A percentile compares a stretch with the other conserved stretches of the same genome.
These are phyloP conservation scores for Dendrocalamus sinicus DNA, from an alignment of 176 grass and related monocot species.

Conservation along the genomic window DNA sequence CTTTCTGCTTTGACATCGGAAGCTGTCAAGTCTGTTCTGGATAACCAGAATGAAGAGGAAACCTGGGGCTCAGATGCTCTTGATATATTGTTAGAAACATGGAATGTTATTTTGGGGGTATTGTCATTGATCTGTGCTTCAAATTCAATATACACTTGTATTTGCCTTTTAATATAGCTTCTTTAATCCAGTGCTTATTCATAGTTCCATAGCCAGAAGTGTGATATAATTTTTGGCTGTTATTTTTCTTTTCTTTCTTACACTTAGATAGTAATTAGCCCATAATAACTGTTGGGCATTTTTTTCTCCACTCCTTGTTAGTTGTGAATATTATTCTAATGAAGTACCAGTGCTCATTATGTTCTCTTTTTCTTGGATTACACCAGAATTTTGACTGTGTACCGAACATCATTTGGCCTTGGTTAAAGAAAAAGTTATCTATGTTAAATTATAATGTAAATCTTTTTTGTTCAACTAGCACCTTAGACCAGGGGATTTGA, in stretches of 20 bases:
- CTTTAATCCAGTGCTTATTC: slow-evolving; percentile 17
- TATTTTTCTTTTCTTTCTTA: slow-evolving; percentile 15
- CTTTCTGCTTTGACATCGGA: slow-evolving; percentile 87
- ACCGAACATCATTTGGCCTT: background rate
- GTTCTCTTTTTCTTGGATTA: slow-evolving; percentile 14
- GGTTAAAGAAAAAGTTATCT: background rate
- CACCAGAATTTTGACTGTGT: background rate
- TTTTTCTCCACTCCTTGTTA: slow-evolving; percentile 7
- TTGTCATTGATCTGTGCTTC: slow-evolving; percentile 24
- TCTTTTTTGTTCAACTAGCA: background rate
- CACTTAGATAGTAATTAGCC: background rate
- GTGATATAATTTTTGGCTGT: slow-evolving; percentile 26
- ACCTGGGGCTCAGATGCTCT: slow-evolving; percentile 84
- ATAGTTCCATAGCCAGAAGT: background rate
- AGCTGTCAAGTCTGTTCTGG: slow-evolving; percentile 74
- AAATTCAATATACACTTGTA: slow-evolving; percentile 15
- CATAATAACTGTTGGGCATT: background rate
- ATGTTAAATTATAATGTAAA: slow-evolving; percentile 26
- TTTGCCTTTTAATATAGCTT: slow-evolving; percentile 23
- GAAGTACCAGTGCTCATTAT: slow-evolving; percentile 1
- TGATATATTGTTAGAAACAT: slow-evolving; percentile 96
- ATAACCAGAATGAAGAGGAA: slow-evolving; percentile 80
- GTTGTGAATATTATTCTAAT: background rate
- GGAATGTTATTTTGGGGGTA: slow-evolving; percentile 96
- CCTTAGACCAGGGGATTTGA: slow-evolving; percentile 11